Evolutionary conservation across 2,329 filamentous ascomycete genomes (phyloP).

Genomic region (Uncinocarpus reesii): DNA sequence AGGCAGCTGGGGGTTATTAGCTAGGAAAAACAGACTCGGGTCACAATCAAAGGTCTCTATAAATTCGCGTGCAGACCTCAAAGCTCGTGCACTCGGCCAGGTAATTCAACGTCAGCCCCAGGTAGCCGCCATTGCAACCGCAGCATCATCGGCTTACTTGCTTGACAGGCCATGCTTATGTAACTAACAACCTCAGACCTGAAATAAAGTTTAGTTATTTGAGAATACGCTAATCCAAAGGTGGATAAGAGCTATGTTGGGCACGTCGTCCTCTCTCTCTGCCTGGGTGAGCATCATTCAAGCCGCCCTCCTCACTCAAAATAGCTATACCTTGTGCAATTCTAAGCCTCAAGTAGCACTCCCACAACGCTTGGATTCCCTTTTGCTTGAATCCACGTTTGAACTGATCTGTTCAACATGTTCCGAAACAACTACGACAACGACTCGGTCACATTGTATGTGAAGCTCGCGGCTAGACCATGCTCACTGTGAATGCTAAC

Average conservation of each 20-base stretch:
- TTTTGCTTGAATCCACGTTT: background rate
- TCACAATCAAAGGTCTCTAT: background rate
- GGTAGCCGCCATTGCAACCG: background rate
- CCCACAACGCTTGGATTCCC: background rate
- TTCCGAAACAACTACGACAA: slow-evolving; percentile 99
- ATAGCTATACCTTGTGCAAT: slow-evolving; percentile 1
- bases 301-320: background rate
- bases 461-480: slow-evolving; percentile 19
- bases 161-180: background rate
- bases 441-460: slow-evolving; percentile 98
- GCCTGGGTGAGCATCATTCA: slow-evolving; percentile 11
- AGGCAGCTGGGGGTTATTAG: background rate
- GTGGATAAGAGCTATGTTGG: slow-evolving; percentile 15
- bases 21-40: background rate
- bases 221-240: slow-evolving; percentile 14
- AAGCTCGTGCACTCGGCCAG: background rate
- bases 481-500: background rate
- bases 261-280: slow-evolving; percentile 17
- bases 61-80: background rate
- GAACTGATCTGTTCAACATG: slow-evolving; percentile 50
- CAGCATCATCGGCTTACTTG: background rate
- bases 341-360: background rate
- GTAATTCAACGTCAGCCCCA: background rate
- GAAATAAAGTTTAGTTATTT: background rate
- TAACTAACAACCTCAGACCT: background rate